Evolutionary conservation across 768 basidiomycete genomes (phyloP), one percentile per base, ranked within the genome.

Genomic region (Lactifluus echinatus): DNA sequence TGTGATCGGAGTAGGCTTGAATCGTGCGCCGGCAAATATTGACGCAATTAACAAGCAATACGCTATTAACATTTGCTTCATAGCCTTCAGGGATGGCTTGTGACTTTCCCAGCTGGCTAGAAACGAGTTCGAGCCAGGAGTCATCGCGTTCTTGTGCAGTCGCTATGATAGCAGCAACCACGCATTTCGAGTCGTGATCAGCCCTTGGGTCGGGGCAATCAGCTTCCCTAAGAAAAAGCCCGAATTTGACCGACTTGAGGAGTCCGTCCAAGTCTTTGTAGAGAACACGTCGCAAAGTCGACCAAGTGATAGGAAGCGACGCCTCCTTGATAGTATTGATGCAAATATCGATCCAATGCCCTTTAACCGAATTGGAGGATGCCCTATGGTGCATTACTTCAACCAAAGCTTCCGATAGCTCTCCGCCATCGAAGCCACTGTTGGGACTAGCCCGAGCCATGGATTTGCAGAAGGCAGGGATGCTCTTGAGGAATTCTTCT

Each of bases 281-380:
- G 12, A 56, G 33, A 8, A 56, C 7, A 8, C 39, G 44, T 14
- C 5, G 14, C 5, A 45, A 26, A 8, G 28, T 45, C 8, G 14
- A 17, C 5, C 11, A 15, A 5, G 21, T 26, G 10, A 48, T n/a
- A 17, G 14, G 14, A 2, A 29, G 8, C 19, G 33, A 56, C 4
- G 61, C 63, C 55, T 56, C 63, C 21, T 23, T 11, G n/a, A 10
- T 17, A 1, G 49, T 24, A 24, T 26, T n/a, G 2, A 17, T 8
- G 17, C 49, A 39, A 3, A 10, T 37, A 23, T n/a, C 17, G 36
- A 50, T 21, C 8, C 49, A 36, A 28, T 4, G 6, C 2, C 17
- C 19, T 39, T 17, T 34, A 24, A 26, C 1, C 1, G 17, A 19
- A 39, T 12, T 15, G 7, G 49, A 39, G 17, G 17, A 39, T 2